Evolutionary conservation across 495 filamentous ascomycete genomes (phyloP).

Genomic region (Chaetomidium leptoderma): DNA sequence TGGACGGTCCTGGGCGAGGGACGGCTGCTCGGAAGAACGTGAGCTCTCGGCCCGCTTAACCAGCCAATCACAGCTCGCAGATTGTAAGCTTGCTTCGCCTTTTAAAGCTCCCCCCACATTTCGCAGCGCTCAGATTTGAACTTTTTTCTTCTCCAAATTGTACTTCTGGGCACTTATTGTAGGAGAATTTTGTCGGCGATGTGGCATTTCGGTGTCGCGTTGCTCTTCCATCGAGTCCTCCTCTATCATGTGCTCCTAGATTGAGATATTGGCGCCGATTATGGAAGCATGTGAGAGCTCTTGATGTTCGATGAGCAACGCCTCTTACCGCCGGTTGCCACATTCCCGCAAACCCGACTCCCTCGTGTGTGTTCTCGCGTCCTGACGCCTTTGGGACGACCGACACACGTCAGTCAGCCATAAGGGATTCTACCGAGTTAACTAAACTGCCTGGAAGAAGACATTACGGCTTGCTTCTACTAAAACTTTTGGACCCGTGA

Average conservation of each 20-base stretch:
- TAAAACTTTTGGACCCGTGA: not conserved
- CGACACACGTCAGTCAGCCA: no score
- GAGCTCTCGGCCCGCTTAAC: constrained; percentile 24
- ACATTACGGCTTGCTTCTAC: not conserved
- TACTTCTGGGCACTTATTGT: constrained; percentile 80
- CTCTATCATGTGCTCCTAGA: constrained; percentile 61
- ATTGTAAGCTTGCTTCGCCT: constrained; percentile 27
- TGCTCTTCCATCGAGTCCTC: constrained; percentile 45
- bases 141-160: constrained; percentile 48
- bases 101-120: constrained; percentile 22
- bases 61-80: constrained; percentile 26
- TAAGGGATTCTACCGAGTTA: no score
- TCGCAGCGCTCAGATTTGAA: constrained; percentile 27
- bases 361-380: not conserved
- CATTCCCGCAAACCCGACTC: constrained; percentile 28
- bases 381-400: not conserved
- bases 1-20: no score
- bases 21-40: constrained; percentile 18
- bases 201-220: constrained; percentile 11
- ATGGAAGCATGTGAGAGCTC: constrained; percentile 54
- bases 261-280: constrained; percentile 50
- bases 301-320: constrained; percentile 46
- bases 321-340: constrained; percentile 61
- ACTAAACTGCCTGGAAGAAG: not conserved
- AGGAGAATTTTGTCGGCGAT: constrained; percentile 53